These are phyloP conservation scores for Tetrapyrgos nigripes DNA, from an alignment of 1,284 basidiomycete genomes.

Conservation along the genomic window DNA sequence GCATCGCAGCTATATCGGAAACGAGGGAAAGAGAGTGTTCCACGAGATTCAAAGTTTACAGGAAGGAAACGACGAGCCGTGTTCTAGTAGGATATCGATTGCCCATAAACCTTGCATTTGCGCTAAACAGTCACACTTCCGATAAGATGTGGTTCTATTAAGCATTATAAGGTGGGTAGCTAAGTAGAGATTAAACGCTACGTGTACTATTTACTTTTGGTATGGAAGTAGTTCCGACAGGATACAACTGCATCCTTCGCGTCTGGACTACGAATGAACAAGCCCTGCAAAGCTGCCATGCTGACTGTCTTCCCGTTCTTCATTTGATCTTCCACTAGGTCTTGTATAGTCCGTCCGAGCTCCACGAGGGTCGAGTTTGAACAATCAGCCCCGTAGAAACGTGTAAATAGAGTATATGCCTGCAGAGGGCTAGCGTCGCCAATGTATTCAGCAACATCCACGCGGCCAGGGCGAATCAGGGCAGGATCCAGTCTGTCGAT, in stretches of 20 bases:
- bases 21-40: slow-evolving; percentile 82
- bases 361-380: slow-evolving; percentile 47
- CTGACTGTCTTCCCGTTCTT: slow-evolving; percentile 69
- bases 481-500: slow-evolving; percentile 86
- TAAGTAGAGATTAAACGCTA: too few relatives aligned
- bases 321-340: slow-evolving; percentile 59
- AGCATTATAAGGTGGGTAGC: slow-evolving; percentile 4
- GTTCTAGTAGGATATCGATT: slow-evolving; percentile 70
- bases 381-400: slow-evolving; percentile 76
- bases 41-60: slow-evolving; percentile 83
- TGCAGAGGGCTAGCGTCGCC: slow-evolving; percentile 90
- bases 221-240: slow-evolving; percentile 59
- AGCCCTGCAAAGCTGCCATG: slow-evolving; percentile 93
- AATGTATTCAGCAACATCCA: slow-evolving; percentile 87
- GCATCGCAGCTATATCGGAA: slow-evolving; percentile 72
- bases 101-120: too few relatives aligned
- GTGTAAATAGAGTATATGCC: slow-evolving; percentile 80
- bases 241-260: slow-evolving; percentile 67
- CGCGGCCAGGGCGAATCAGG: slow-evolving; percentile 93
- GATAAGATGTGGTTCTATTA: background rate
- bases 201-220: slow-evolving; percentile 32
- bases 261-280: slow-evolving; percentile 80
- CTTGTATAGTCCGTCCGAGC: slow-evolving; percentile 57
- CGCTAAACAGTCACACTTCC: too few relatives aligned
- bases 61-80: slow-evolving; percentile 73